phyloP scores from a whole-genome alignment of 306 rosid species.

The Acacia crassicarpa region DNA sequence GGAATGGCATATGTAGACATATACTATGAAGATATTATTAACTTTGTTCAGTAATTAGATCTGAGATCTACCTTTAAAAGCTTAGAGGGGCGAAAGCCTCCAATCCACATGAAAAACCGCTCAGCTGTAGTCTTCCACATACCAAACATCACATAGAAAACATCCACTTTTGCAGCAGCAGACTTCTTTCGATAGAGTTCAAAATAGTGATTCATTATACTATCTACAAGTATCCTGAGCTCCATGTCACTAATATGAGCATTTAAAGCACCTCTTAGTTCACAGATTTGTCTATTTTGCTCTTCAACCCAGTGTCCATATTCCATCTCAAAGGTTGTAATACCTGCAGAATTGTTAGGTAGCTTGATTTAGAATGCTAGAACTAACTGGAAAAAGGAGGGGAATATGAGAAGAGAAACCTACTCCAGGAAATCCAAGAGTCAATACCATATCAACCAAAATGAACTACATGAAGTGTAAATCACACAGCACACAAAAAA shows the following conservation, averaged over 20 bases:
- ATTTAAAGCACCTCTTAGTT: conserved; percentile 69
- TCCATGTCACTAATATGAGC: conserved; percentile 70
- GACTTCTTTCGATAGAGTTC: conserved; percentile 81
- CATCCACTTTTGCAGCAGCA: conserved; percentile 85
- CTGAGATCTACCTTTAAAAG: conserved; percentile 68
- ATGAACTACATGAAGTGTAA: conserved; percentile 3
- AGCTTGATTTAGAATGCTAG: conserved; percentile 26
- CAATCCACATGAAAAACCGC: conserved; percentile 91
- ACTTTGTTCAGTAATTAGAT: not conserved
- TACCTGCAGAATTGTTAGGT: conserved; percentile 49
- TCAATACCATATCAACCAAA: not conserved
- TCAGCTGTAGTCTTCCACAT: conserved; percentile 97
- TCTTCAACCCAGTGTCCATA: conserved; percentile 91
- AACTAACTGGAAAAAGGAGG: not conserved
- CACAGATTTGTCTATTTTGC: conserved; percentile 67
- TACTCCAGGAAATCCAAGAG: not conserved
- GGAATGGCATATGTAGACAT: not conserved
- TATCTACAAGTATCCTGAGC: conserved; percentile 76
- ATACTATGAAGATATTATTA: conserved; percentile 3
- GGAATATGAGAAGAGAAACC: conserved; percentile 1
- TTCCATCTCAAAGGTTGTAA: conserved; percentile 82
- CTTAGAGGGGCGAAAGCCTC: conserved; percentile 99
- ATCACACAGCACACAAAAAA: not conserved
- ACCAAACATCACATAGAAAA: conserved; percentile 86
- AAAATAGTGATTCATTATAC: conserved; percentile 70